Evolutionary conservation across 2,329 filamentous ascomycete genomes (phyloP), one percentile per base, ranked within the genome.

Genomic region (Colletotrichum truncatum): DNA sequence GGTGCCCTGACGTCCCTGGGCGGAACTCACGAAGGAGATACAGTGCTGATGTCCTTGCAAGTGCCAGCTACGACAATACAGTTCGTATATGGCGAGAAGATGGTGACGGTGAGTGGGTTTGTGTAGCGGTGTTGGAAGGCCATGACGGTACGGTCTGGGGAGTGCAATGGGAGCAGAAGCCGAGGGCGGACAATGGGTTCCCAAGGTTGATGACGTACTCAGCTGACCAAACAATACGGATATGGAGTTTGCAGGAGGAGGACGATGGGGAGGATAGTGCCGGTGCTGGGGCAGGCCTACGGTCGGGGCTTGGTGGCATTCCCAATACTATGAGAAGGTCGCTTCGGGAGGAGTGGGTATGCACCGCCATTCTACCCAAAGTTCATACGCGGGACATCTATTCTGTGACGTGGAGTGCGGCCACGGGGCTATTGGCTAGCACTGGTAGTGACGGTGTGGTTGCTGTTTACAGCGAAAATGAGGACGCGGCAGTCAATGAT

Each of bases 31-130:
- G 76, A 11, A 46, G 67, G 34, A 77, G 84, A 41, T 88, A 87
- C 70, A 82, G 84, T 68, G 81, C 86, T 48, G 91, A 97, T 69
- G 85, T 96, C 48, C 85, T 99, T 18, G 96, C 93, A 6, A 96
- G 91, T 73, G 91, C 88, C n/a, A 97, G 93, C 76, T 99, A 99
- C 77, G 96, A 99, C 74, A 92, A 98, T 75, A 96, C 92, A 5
- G 91, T 97, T 30, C 82, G 95, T 64, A 80, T 98, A 64, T 98
- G 95, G 90, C 87, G 92, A 48, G 94, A 97, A 80, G 95, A 98
- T 77, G 85, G 88, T 34, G 95, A 98, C 73, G 86, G 85, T 32
- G 95, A 98, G 76, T 99, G 96, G 96, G 91, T 91, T 10, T 97
- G 95, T 74, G 92, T 97, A 26, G 87, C 91, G 9, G 87, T 94